These are phyloP conservation scores for Blastobotrys americana DNA, from an alignment of 805 yeast species.

Conservation along the genomic window DNA sequence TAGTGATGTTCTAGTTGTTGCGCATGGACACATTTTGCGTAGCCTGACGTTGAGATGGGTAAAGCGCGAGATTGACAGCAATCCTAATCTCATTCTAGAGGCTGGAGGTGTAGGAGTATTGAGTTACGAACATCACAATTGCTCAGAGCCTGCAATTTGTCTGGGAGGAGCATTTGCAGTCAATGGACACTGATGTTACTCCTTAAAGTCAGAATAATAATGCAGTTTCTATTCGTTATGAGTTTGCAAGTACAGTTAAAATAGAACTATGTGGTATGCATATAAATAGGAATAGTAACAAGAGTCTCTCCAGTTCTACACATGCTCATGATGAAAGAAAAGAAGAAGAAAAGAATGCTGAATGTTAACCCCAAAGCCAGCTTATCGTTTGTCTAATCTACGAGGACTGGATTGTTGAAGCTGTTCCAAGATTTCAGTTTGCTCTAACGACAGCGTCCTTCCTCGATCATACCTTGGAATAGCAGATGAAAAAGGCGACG, in stretches of 20 bases:
- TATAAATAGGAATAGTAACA: no score
- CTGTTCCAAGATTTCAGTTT: slow-evolving; percentile 42
- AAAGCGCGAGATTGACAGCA: slow-evolving; percentile 44
- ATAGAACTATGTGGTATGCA: no score
- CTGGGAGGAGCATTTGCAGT: slow-evolving; percentile 78
- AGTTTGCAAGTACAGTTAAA: no score
- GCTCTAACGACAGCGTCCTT: slow-evolving; percentile 46
- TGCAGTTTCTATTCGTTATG: no score
- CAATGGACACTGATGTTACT: slow-evolving; percentile 6
- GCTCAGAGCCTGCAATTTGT: slow-evolving; percentile 79
- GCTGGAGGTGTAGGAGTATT: slow-evolving; percentile 95
- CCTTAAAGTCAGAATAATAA: no score
- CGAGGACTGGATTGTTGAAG: no score
- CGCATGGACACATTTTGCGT: slow-evolving; percentile 90
- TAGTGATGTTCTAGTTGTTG: slow-evolving; percentile 75
- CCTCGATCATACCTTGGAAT: slow-evolving; percentile 20
- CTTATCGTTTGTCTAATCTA: no score
- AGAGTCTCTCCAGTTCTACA: no score
- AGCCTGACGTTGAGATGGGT: slow-evolving; percentile 90
- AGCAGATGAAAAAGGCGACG: slow-evolving; percentile 16
- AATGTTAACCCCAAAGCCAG: no score
- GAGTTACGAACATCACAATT: slow-evolving; percentile 77
- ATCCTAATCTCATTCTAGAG: slow-evolving; percentile 80
- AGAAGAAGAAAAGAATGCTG: no score
- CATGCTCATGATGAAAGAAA: no score